Evolutionary conservation across 2,329 filamentous ascomycete species (phyloP).

Genomic region (Westerdykella aurantiaca): DNA sequence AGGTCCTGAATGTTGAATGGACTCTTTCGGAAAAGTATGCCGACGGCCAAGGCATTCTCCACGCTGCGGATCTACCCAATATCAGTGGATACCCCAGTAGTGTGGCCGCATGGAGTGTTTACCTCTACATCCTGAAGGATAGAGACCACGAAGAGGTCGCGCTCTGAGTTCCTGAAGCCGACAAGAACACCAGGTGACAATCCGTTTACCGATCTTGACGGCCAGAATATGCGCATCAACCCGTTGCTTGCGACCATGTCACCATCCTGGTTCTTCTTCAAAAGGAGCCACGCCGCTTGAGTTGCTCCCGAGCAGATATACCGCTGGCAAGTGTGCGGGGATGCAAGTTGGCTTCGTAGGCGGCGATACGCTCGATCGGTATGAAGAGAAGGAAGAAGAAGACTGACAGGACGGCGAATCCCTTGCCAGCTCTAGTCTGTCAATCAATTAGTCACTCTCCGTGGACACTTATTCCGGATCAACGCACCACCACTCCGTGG

Average conservation of each 20-base stretch:
- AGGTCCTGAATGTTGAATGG: constrained; percentile 75
- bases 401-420: constrained; percentile 73
- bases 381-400: constrained; percentile 81
- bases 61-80: constrained; percentile 63
- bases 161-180: constrained; percentile 88
- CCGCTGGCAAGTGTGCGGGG: constrained; percentile 71
- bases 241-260: constrained; percentile 67
- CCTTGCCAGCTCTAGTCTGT: constrained; percentile 78
- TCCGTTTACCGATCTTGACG: constrained; percentile 72
- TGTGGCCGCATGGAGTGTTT: constrained; percentile 6
- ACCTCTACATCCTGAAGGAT: constrained; percentile 89
- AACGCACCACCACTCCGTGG: constrained; percentile 87
- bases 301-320: constrained; percentile 90
- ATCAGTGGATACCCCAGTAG: constrained; percentile 2
- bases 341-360: constrained; percentile 74
- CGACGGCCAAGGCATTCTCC: constrained; percentile 78
- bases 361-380: constrained; percentile 76
- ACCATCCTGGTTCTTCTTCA: constrained; percentile 54
- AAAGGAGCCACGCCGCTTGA: constrained; percentile 91
- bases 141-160: constrained; percentile 85
- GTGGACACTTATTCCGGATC: constrained; percentile 1
- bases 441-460: background rate
- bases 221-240: constrained; percentile 98
- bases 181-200: constrained; percentile 78
- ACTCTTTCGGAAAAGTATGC: constrained; percentile 76